Conservation (phyloP, 768 basidiomycete genomes). For the Phaeotremella skinneri region DNA sequence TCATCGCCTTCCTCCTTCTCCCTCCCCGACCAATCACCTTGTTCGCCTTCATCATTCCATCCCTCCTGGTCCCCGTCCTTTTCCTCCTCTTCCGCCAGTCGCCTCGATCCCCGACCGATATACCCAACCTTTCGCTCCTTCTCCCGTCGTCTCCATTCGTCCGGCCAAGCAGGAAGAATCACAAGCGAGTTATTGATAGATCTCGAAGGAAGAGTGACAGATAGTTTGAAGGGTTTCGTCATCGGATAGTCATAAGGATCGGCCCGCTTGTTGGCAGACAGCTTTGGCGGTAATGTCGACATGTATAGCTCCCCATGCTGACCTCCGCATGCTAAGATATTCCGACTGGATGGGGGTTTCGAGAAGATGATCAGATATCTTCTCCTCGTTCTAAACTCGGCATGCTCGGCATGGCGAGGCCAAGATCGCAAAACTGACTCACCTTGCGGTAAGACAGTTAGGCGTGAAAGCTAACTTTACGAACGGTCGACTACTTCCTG, state of each 20-base stretch:
- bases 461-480: slow-evolving; percentile 45
- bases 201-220: slow-evolving; percentile 31
- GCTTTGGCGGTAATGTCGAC: slow-evolving; percentile 28
- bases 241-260: not conserved
- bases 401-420: too few relatives aligned
- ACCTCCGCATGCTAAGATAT: slow-evolving; percentile 47
- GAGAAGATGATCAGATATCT: slow-evolving; percentile 14
- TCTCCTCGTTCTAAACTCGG: too few relatives aligned
- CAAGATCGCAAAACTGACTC: slow-evolving; percentile 23
- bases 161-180: slow-evolving; percentile 39
- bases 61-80: slow-evolving; percentile 7
- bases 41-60: not conserved
- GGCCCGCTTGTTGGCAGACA: not conserved
- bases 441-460: slow-evolving; percentile 49
- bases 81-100: slow-evolving; percentile 1
- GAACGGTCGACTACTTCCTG: slow-evolving; percentile 26
- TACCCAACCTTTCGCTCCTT: slow-evolving; percentile 20
- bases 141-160: slow-evolving; percentile 24
- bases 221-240: slow-evolving; percentile 29
- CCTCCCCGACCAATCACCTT: too few relatives aligned
- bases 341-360: slow-evolving; percentile 15
- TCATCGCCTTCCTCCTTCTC: slow-evolving; percentile 1
- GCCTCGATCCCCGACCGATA: slow-evolving; percentile 11
- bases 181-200: slow-evolving; percentile 50
- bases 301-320: slow-evolving; percentile 50